Evolutionary conservation across 2,329 filamentous ascomycete genomes (phyloP), one percentile per base, ranked within the genome.

Genomic region (Stachybotrys elegans): DNA sequence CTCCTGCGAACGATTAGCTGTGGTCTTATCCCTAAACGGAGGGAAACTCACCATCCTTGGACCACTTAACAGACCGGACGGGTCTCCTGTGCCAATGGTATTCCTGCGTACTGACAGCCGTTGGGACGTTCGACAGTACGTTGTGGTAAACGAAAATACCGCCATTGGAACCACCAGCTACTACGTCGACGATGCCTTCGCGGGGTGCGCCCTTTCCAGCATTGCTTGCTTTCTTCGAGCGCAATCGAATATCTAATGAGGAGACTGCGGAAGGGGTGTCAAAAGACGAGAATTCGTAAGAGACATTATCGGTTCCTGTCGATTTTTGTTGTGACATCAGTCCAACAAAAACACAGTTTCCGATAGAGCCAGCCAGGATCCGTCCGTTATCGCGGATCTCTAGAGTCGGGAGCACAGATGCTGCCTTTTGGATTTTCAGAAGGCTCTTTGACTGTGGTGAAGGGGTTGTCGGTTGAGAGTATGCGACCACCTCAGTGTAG

Each of bases 31-130:
- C 9, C n/a, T 9, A n/a, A 20, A 6, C 3, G 36, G 16, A 39
- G 12, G 11, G 14, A 3, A 23, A 43, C 61, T 32, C 76, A 88
- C 92, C 91, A 73, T 98, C 93, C 53, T 75, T 75, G 13, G 93
- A 96, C 87, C 91, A 97, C 64, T 93, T 95, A 46, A 95, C 75
- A 9, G 88, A 78, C 55, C 86, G 84, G 8, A 96, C 90, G 40
- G 84, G 80, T 54, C 84, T 83, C 55, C 90, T 79, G 65, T 98
- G 93, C 93, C 93, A 98, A 63, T 97, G 93, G 43, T 91, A 73
- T 50, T 84, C 86, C 45, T 84, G 81, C 25, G 74, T 75, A 53
- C 70, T 68, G 3, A 64, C 62, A 23, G 70, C 61, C 37, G 61
- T 63, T 42, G 73, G 73, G 29, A 87, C 69, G 49, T 78, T 78